These are phyloP conservation scores for Sarcodon aspratus DNA, from an alignment of 768 basidiomycete genomes.

Conservation along the genomic window DNA sequence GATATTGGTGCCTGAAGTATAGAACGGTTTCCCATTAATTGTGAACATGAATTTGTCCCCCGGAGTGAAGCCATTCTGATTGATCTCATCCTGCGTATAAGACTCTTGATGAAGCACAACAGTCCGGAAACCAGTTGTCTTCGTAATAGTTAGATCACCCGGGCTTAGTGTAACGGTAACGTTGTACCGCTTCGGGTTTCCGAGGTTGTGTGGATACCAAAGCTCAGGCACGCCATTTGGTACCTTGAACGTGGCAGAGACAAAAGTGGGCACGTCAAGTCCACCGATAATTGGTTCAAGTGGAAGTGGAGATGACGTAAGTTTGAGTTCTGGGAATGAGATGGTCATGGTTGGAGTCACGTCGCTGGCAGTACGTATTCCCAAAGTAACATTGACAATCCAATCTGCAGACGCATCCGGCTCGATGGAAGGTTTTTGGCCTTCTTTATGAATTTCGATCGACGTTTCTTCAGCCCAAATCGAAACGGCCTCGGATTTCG, in stretches of 20 bases:
- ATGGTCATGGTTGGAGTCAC: conserved; percentile 28
- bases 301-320: conserved; percentile 24
- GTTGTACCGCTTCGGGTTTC: conserved; percentile 43
- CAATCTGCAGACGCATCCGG: conserved; percentile 39
- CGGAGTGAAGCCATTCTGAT: conserved; percentile 20
- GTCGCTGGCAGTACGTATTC: conserved; percentile 28
- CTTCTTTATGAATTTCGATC: conserved; percentile 43
- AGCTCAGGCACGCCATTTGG: conserved; percentile 33
- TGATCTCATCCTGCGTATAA: conserved; percentile 33
- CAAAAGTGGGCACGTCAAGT: conserved; percentile 24
- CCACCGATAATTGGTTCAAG: conserved; percentile 12
- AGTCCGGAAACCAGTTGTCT: conserved; percentile 48
- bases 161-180: conserved; percentile 26
- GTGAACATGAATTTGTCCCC: conserved; percentile 54
- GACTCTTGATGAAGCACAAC: conserved; percentile 38
- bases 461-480: conserved; percentile 41
- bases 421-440: conserved; percentile 27
- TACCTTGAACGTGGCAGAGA: conserved; percentile 32
- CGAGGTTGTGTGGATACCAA: conserved; percentile 48
- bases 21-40: conserved; percentile 46
- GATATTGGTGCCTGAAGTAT: conserved; percentile 43
- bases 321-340: conserved; percentile 33
- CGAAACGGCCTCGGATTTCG: background rate
- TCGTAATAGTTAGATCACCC: conserved; percentile 20
- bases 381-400: conserved; percentile 43